Percentiles rank a stretch among this genome's conserved stretches.
Evolutionary conservation across 78 protist genomes (phyloP).

Genomic region (Dictyostelium brefeldianum): DNA sequence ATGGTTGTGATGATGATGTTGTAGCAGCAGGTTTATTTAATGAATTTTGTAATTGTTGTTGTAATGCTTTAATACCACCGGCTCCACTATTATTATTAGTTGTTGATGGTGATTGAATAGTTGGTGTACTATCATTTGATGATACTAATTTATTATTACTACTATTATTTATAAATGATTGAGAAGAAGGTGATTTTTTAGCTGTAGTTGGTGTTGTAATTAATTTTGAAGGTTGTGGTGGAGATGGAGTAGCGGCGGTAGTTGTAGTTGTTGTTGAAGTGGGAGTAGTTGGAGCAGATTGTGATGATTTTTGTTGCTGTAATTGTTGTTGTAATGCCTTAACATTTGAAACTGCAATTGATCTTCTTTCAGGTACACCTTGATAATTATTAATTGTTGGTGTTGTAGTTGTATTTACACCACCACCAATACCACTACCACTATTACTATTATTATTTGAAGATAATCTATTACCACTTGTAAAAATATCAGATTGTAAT

Average conservation of each 20-base stretch:
- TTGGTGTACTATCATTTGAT: neutral
- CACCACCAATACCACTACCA: neutral
- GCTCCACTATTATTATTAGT: neutral
- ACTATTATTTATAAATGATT: neutral
- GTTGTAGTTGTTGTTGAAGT: neutral
- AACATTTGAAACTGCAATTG: neutral
- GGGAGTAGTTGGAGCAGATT: neutral
- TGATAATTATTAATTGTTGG: neutral
- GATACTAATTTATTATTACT: no score
- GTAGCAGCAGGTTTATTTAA: neutral
- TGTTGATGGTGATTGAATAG: neutral
- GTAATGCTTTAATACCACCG: constrained; percentile 13
- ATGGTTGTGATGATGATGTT: neutral
- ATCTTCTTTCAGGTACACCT: neutral
- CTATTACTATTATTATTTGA: neutral
- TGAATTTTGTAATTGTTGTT: constrained; percentile 15
- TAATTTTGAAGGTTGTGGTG: neutral
- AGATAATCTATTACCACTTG: constrained; percentile 12
- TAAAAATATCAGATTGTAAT: neutral
- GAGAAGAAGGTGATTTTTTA: neutral
- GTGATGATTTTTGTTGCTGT: neutral
- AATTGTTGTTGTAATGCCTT: constrained; percentile 38
- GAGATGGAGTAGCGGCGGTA: neutral
- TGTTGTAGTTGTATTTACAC: neutral
- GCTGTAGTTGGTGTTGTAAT: neutral